Percentiles rank a stretch among this genome's conserved stretches.
phyloP scores from a whole-genome alignment of 441 rosid species.

The Populus tomentosa region DNA sequence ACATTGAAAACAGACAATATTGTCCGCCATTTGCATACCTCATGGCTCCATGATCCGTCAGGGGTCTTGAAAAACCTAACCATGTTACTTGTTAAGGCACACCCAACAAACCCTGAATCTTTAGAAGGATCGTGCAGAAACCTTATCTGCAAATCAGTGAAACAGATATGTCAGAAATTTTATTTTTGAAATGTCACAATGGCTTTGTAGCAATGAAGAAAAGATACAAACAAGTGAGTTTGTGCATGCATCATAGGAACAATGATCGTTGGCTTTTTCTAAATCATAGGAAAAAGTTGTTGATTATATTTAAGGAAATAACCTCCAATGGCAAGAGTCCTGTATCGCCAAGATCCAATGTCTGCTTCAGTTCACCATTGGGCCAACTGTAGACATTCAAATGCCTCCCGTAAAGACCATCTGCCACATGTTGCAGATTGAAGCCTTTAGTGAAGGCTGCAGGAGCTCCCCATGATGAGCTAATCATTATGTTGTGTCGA shows the following conservation, averaged over 20 bases:
- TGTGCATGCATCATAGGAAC: not conserved
- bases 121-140: constrained; percentile 89
- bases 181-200: not conserved
- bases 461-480: constrained; percentile 98
- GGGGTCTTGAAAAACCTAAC: constrained; percentile 78
- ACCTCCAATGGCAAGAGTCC: constrained; percentile 89
- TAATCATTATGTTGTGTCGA: constrained; percentile 83
- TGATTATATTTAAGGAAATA: not conserved
- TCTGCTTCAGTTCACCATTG: constrained; percentile 79
- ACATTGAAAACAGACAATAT: not conserved
- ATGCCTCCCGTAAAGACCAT: constrained; percentile 89
- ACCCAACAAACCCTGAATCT: constrained; percentile 73
- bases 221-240: not conserved
- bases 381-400: constrained; percentile 81
- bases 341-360: constrained; percentile 74
- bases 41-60: constrained; percentile 81
- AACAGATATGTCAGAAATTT: not conserved
- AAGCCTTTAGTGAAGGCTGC: constrained; percentile 79
- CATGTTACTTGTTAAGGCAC: constrained; percentile 81
- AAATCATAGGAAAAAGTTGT: not conserved
- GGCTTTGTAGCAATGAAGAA: not conserved
- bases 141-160: constrained; percentile 48
- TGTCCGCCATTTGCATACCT: constrained; percentile 34
- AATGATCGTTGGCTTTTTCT: not conserved
- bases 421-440: constrained; percentile 66